Evolutionary conservation across 2,329 filamentous ascomycete genomes (phyloP), one percentile per base, ranked within the genome.

Genomic region (Bipolaris sorokiniana): DNA sequence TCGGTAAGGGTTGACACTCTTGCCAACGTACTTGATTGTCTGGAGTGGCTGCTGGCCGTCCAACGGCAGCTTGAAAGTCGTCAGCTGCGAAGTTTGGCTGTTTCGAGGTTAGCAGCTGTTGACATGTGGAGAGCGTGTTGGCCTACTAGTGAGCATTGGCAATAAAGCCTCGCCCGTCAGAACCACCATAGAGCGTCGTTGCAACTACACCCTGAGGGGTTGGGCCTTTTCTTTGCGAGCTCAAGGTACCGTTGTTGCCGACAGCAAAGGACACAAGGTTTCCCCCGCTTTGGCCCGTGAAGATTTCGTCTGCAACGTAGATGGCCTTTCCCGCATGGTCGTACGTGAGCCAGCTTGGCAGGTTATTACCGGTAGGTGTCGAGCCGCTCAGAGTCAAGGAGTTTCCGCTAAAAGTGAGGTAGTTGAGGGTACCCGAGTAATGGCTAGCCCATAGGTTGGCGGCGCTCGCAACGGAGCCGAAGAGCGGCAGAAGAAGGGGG

Each of bases 1-100:
- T n/a, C 84, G 80, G 28, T 65, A 69, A 4, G 80, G 72, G 44
- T 77, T 74, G 10, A 82, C 76, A 0, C 83, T 82, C 0, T 77
- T 76, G 5, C 63, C 64, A 2, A 64, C 72, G 38, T 67, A 74
- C 48, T 71, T 70, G 18, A 75, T 20, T 7, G 67, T 65, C 47
- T 74, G 70, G 1, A 72, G 62, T 7, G 70, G 63, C 48, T 67
- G 63, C 15, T 65, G 65, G 20, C 64, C 65, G 33, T 37, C 68
- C 50, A 76, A 61, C 1, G 74, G 74, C 26, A 76, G 63, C 59
- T 74, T 75, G 63, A 72, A 76, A 3, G 71, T 76, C 0, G 72
- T 69, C 22, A 75, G 22, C 18, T 70, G 68, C 3, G 70, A 74
- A n/a, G 71, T 52, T 59, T 67, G 62, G 50, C 70, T 74, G 26